Conservation (phyloP, 129 eudicot genomes). For the Saussurea involucrata region DNA sequence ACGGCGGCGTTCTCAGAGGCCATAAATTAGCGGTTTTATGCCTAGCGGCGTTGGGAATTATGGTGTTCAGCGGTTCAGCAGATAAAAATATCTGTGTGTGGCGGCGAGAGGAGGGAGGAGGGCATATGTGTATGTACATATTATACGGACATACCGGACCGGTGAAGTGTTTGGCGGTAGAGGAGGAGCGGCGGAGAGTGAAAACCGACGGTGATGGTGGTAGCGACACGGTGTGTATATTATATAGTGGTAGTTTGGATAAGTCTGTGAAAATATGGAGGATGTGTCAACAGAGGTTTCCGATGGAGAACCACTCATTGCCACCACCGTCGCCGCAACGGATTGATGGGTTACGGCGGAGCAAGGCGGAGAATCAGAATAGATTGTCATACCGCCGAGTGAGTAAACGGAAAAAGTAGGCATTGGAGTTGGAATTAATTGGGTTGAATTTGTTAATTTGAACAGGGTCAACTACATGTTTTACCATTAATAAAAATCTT, state of each 20-base stretch:
- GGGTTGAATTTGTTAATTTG: not conserved
- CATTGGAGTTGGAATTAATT: not conserved
- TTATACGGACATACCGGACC: slow-evolving; percentile 74
- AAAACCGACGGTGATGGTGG: not conserved
- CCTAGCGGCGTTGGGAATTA: slow-evolving; percentile 36
- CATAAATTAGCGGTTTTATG: slow-evolving; percentile 75
- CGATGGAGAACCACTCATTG: slow-evolving; percentile 1
- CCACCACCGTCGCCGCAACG: slow-evolving; percentile 30
- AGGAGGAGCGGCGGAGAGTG: slow-evolving; percentile 28
- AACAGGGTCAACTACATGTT: not conserved
- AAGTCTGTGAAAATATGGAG: slow-evolving; percentile 80
- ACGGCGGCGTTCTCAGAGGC: slow-evolving; percentile 52
- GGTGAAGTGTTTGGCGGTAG: slow-evolving; percentile 79
- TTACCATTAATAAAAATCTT: not conserved
- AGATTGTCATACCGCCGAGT: not conserved
- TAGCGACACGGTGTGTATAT: slow-evolving; percentile 22
- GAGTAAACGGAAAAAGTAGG: slow-evolving; percentile 12
- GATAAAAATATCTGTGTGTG: slow-evolving; percentile 69
- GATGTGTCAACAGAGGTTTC: slow-evolving; percentile 24
- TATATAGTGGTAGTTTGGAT: slow-evolving; percentile 74
- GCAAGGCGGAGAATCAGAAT: slow-evolving; percentile 1
- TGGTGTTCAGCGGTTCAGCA: slow-evolving; percentile 78
- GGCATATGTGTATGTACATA: slow-evolving; percentile 47
- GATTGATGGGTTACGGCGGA: slow-evolving; percentile 12
- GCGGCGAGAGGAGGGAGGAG: slow-evolving; percentile 42